Evolutionary conservation across 2,329 filamentous ascomycete genomes (phyloP), one percentile per base, ranked within the genome.

Genomic region (Ascochyta rabiei): DNA sequence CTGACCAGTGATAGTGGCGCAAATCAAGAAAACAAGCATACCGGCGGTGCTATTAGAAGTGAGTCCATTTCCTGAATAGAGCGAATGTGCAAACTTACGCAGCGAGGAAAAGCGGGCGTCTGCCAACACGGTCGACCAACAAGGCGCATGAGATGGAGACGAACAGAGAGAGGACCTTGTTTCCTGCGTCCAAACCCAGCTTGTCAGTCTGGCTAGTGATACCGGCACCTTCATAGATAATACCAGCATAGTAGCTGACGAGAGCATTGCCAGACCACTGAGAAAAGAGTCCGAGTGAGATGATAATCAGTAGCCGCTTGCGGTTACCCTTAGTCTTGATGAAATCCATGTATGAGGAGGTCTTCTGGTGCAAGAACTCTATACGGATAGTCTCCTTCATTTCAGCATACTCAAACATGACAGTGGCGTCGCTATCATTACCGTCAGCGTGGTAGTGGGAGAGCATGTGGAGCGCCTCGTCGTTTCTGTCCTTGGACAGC

Each of bases 381-480:
- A 51, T 21, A 19, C 48, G 48, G 15, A 55, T 47, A 13, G 63
- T 55, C 26, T 63, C 57, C n/a, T 52, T 56, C 30, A 55, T 59
- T 41, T 66, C 62, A 6, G 35, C 41, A 35, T 41, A 46, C 23
- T 46, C 49, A 13, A 62, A 55, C 38, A 53, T 46, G 4, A 64
- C 56, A 18, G 60, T 49, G 5, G 51, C 41, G 18, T 62, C 57
- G 19, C 61, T 52, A 13, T 68, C 62, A 2, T 78, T 76, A 48
- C 83, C 78, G 13, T 58, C 56, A 2, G 80, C 77, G 56, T 84
- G 85, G 64, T 85, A 83, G 51, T 80, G 79, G 7, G 81, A 76
- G 28, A 89, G 75, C 8, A 85, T 78, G 4, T 75, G 67, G 21
- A 81, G 74, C 0, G 82, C 84, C 61, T 86, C 79, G 23, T 84